Conservation (phyloP, 2,329 filamentous ascomycete species). For the Diaporthe velutina region DNA sequence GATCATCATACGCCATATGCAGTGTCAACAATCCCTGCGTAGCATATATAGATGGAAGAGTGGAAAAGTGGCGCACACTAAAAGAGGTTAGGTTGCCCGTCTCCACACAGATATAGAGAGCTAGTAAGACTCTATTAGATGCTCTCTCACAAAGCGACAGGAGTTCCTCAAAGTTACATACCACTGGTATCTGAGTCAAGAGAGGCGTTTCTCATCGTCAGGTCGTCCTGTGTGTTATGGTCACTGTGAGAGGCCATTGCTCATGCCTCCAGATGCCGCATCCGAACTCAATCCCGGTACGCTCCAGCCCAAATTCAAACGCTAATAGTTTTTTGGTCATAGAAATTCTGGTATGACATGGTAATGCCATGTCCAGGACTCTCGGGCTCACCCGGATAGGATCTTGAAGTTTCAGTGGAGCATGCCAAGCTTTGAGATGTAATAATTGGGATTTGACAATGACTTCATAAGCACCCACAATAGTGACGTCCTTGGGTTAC, state of each 20-base stretch:
- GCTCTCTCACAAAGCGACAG: too few species aligned
- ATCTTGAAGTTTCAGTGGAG: slow-evolving; percentile 10
- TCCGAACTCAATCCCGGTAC: neutral
- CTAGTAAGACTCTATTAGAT: neutral
- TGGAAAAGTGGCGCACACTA: neutral
- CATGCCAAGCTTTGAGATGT: slow-evolving; percentile 9
- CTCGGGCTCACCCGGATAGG: neutral
- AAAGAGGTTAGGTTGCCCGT: neutral
- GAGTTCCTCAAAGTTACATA: neutral
- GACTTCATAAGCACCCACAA: slow-evolving; percentile 27
- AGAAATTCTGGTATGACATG: neutral
- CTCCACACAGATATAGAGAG: neutral
- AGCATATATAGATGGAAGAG: neutral
- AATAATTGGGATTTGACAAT: slow-evolving; percentile 3
- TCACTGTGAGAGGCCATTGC: neutral
- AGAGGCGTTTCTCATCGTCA: too few species aligned
- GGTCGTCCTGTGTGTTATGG: neutral
- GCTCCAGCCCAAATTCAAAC: neutral
- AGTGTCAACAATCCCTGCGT: neutral
- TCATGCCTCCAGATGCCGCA: neutral
- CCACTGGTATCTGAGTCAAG: neutral
- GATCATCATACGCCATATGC: neutral
- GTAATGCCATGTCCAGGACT: neutral
- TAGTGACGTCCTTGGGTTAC: slow-evolving; percentile 8
- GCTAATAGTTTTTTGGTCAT: neutral